A percentile compares a stretch with the other conserved stretches of the same genome.
Conservation (phyloP, 164 flowering plant species). For the Euptelea pleiosperma region DNA sequence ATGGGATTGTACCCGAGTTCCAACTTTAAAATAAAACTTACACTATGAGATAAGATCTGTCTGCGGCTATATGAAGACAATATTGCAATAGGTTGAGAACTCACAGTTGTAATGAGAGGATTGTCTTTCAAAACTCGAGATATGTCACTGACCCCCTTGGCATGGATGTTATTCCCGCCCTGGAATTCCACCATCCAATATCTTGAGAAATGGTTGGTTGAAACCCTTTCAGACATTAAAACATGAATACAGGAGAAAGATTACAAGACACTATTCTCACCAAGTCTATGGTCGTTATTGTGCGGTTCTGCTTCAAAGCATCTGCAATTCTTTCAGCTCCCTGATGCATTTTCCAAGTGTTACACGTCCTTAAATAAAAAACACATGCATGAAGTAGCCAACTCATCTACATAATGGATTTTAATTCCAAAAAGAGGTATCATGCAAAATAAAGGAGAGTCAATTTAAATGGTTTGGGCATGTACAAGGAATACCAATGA, state of each 20-base stretch:
- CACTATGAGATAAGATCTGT: slow-evolving; percentile 2
- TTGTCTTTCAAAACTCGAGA: slow-evolving; percentile 81
- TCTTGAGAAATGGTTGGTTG: not conserved
- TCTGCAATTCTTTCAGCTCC: slow-evolving; percentile 89
- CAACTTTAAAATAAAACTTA: slow-evolving; percentile 44
- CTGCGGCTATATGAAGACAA: not conserved
- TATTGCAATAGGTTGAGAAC: slow-evolving; percentile 12
- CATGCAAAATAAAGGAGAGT: too few relatives aligned
- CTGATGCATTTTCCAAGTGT: slow-evolving; percentile 30
- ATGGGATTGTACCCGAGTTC: slow-evolving; percentile 92
- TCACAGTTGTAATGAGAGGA: slow-evolving; percentile 58
- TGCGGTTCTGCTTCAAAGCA: slow-evolving; percentile 78
- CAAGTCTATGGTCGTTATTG: slow-evolving; percentile 67
- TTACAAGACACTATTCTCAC: slow-evolving; percentile 53
- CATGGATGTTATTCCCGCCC: slow-evolving; percentile 96
- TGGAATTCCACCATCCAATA: slow-evolving; percentile 20
- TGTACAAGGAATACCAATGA: too few relatives aligned
- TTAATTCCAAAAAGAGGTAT: too few relatives aligned
- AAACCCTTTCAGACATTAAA: not conserved
- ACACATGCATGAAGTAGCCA: not conserved
- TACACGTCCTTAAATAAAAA: slow-evolving; percentile 3
- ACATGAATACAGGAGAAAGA: not conserved
- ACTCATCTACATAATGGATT: not conserved
- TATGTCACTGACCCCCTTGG: slow-evolving; percentile 55
- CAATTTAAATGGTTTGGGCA: too few relatives aligned